Percentiles rank a stretch among this genome's conserved stretches.
These are phyloP conservation scores for Phytophthora capsici DNA, from an alignment of 352 stramenopile species.

Conservation along the genomic window DNA sequence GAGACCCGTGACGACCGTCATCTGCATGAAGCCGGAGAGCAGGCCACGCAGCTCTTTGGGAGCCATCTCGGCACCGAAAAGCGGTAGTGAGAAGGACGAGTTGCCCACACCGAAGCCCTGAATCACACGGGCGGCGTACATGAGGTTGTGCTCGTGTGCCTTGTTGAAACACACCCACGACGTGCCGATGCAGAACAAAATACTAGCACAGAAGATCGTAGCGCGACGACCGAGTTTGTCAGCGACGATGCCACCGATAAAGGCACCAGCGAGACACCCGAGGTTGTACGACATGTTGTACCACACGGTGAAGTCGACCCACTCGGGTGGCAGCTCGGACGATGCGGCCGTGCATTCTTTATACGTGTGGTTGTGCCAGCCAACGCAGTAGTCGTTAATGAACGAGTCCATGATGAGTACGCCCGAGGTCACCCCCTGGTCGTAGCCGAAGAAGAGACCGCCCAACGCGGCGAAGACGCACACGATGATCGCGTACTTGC, in stretches of 20 bases:
- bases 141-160: constrained; percentile 17
- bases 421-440: constrained; percentile 16
- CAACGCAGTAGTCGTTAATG: constrained; percentile 22
- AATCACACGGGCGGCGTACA: constrained; percentile 36
- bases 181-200: constrained; percentile 47
- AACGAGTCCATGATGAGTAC: constrained; percentile 24
- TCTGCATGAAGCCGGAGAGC: constrained; percentile 45
- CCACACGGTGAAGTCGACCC: constrained; percentile 37
- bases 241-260: constrained; percentile 40
- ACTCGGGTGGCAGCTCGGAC: constrained; percentile 26
- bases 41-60: constrained; percentile 38
- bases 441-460: constrained; percentile 17
- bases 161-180: constrained; percentile 39
- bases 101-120: constrained; percentile 48
- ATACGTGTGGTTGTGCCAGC: constrained; percentile 30
- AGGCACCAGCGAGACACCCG: constrained; percentile 39
- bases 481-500: constrained; percentile 21
- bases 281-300: constrained; percentile 58
- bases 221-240: constrained; percentile 41
- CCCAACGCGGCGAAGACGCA: constrained; percentile 18
- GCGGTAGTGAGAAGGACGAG: constrained; percentile 45
- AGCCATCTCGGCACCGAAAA: constrained; percentile 47
- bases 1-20: constrained; percentile 40
- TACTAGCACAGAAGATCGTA: constrained; percentile 43
- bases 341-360: constrained; percentile 22